Base-by-base conservation (phyloP, 345 rosid genomes). In the Limnanthes douglasii region DNA sequence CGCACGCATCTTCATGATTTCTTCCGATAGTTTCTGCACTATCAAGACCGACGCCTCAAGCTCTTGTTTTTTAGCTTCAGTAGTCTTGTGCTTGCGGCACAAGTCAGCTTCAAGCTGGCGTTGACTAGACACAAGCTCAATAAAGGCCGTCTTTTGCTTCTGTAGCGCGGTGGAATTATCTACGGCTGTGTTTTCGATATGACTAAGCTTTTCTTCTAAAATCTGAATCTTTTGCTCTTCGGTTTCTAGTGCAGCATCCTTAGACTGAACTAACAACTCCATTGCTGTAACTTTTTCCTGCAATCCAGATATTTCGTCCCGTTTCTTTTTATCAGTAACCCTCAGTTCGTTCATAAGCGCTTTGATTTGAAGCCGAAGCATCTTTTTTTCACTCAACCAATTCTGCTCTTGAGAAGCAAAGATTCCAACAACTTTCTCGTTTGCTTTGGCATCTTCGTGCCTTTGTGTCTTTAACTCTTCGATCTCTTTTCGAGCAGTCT, bases 121-220 rank as follows among this genome's bases (percentile, higher is more conserved):
- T 56, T 90, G 98, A 52, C 67, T 80, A 1, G 98, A 90, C 30
- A 77, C 94, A 13, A 90, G 65, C 75, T 90, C 98, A 17, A 90
- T 71, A 31, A 90, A 84, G 37, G 95, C 79, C 26, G 86, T 80
- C 40, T 80, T 90, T 47, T 72, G 95, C 67, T 66, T 84, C 88
- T 81, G 63, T 18, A 84, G 46, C 66, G 76, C 92, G 21, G 62
- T 48, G 0, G 79, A 66, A 56, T 86, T 78, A 11, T 79, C 90
- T 37, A 68, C 66, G 10, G 50, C 62, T 34, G 58, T 34, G 11
- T 43, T 62, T 34, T 72, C 86, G 10, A 69, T 53, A 43, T 68
- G 44, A 15, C 7, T 31, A 4, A 74, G 50, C 44, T 57, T 79
- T 45, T 60, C 93, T 56, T 83, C 84, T 5, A 79, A 15, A 5